These are phyloP conservation scores for Colletotrichum gloeosporioides DNA, from an alignment of 2,329 filamentous ascomycete species.

Conservation along the genomic window DNA sequence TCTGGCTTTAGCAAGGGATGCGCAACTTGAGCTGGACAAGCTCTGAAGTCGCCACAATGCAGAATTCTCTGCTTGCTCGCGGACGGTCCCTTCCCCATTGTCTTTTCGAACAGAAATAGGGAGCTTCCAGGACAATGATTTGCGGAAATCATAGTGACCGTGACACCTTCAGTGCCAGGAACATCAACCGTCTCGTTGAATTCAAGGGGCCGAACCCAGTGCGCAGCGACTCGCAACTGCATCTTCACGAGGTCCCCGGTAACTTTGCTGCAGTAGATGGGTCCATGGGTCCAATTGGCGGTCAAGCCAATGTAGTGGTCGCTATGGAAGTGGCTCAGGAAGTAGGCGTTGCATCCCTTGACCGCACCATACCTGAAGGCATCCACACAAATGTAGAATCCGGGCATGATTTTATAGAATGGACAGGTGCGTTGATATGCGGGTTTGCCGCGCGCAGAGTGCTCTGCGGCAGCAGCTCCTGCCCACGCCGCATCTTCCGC, in stretches of 20 bases:
- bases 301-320: conserved; percentile 96
- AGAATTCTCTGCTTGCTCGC: conserved; percentile 77
- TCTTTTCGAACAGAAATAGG: conserved; percentile 90
- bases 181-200: conserved; percentile 84
- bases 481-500: conserved; percentile 92
- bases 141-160: conserved; percentile 92
- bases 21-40: conserved; percentile 81
- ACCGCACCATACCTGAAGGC: conserved; percentile 96
- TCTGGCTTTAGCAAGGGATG: conserved; percentile 85
- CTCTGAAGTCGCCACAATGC: conserved; percentile 95
- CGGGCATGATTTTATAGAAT: conserved; percentile 98
- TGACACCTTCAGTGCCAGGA: conserved; percentile 80
- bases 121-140: conserved; percentile 98
- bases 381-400: conserved; percentile 91
- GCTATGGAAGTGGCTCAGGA: conserved; percentile 96
- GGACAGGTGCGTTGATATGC: conserved; percentile 91
- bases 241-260: conserved; percentile 89
- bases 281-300: conserved; percentile 87
- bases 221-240: conserved; percentile 83
- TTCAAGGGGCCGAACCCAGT: conserved; percentile 84
- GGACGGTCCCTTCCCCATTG: conserved; percentile 63
- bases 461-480: conserved; percentile 80
- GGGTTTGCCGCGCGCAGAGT: conserved; percentile 80
- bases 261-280: conserved; percentile 94
- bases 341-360: conserved; percentile 91